Conservation (phyloP, 179 eudicot genomes). For the Vitellaria paradoxa region DNA sequence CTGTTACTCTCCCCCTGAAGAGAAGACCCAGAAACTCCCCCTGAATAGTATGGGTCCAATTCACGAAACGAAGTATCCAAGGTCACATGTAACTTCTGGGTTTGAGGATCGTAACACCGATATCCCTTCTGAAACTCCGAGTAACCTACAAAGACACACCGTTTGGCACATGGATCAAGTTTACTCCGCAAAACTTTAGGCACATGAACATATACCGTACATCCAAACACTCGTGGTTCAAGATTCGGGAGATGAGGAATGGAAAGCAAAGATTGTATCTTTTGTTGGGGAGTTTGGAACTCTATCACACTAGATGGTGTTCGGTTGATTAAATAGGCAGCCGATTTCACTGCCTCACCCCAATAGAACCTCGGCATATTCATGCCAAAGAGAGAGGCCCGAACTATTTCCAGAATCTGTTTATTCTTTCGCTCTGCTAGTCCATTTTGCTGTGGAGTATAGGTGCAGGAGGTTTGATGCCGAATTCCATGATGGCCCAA, state of each 20-base stretch:
- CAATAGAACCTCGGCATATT: too few relatives aligned
- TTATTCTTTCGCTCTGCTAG: too few relatives aligned
- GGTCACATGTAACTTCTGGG: neutral
- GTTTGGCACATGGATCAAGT: conserved; percentile 9
- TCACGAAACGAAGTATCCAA: neutral
- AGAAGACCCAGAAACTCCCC: too few relatives aligned
- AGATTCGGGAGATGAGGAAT: neutral
- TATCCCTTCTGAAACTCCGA: neutral
- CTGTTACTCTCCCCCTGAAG: too few relatives aligned
- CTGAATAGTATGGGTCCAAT: neutral
- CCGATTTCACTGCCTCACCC: neutral
- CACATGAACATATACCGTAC: conserved; percentile 3
- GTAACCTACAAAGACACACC: conserved; percentile 11
- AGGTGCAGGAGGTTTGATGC: too few relatives aligned
- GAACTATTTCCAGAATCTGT: too few relatives aligned
- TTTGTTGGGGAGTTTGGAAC: conserved; percentile 11
- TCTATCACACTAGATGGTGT: conserved; percentile 4
- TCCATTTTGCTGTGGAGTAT: too few relatives aligned
- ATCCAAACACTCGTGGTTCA: conserved; percentile 18
- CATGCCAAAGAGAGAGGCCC: too few relatives aligned
- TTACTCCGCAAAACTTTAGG: neutral
- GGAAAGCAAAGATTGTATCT: neutral
- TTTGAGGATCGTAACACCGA: neutral
- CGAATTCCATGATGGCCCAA: too few relatives aligned
- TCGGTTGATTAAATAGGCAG: neutral